These are phyloP conservation scores for Aureobasidium namibiae DNA, from an alignment of 2,329 filamentous ascomycete genomes.

Conservation along the genomic window DNA sequence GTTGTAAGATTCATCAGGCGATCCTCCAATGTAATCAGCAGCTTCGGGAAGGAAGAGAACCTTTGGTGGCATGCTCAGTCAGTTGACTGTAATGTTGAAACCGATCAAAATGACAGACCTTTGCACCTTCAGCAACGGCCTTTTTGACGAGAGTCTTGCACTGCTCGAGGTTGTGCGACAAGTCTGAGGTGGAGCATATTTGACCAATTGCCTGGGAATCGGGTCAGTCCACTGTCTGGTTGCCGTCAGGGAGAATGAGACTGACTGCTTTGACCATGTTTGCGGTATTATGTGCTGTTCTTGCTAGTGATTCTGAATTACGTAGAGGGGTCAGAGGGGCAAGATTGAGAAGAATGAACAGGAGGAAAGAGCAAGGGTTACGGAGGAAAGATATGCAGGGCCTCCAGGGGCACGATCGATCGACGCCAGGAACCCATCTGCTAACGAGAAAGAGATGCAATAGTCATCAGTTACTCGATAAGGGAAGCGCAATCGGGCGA, in stretches of 20 bases:
- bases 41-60: conserved; percentile 89
- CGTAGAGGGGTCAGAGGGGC: not conserved
- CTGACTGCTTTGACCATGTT: conserved; percentile 22
- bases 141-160: conserved; percentile 64
- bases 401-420: not conserved
- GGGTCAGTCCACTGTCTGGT: not conserved
- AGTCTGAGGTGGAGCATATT: conserved; percentile 73
- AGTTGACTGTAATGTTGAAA: not conserved
- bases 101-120: conserved; percentile 43
- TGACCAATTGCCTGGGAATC: conserved; percentile 73
- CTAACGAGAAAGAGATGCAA: not conserved
- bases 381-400: not conserved
- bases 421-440: not conserved
- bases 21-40: conserved; percentile 73
- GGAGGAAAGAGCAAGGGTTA: not conserved
- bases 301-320: too few relatives aligned
- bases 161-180: conserved; percentile 70
- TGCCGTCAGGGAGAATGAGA: not conserved
- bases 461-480: not conserved
- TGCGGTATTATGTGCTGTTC: not conserved
- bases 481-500: not conserved
- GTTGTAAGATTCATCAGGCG: conserved; percentile 57
- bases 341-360: not conserved
- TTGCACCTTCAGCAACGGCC: conserved; percentile 67
- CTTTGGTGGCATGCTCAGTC: conserved; percentile 30